Percentiles rank a stretch among this genome's conserved stretches.
Conservation (phyloP, 805 yeast species). For the Kluyveromyces lactis region DNA sequence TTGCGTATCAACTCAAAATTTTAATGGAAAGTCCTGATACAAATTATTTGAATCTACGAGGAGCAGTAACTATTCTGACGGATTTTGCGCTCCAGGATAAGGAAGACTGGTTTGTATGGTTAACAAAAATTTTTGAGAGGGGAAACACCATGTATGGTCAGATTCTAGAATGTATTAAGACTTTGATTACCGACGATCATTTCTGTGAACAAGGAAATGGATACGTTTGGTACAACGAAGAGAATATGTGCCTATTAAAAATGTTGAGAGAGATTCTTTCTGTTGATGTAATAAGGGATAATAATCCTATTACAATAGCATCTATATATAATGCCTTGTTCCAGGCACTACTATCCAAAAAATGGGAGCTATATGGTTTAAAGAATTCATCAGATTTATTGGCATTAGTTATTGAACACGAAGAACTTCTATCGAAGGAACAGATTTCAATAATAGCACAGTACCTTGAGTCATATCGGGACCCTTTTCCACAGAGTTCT, state of each 20-base stretch:
- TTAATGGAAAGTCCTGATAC: slow-evolving; percentile 4
- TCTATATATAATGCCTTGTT: neutral
- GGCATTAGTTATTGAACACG: neutral
- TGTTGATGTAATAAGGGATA: neutral
- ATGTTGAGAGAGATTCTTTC: neutral
- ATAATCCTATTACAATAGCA: slow-evolving; percentile 1
- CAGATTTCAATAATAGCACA: neutral
- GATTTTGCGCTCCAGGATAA: slow-evolving; percentile 3
- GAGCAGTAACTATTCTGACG: slow-evolving; percentile 2
- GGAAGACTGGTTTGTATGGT: slow-evolving; percentile 1
- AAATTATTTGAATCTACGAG: neutral
- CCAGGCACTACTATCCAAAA: neutral
- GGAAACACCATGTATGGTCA: slow-evolving; percentile 1
- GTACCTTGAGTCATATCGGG: neutral
- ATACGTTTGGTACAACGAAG: neutral
- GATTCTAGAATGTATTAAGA: slow-evolving; percentile 1
- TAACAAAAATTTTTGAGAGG: neutral
- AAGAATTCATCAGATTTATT: neutral
- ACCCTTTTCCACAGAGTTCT: neutral
- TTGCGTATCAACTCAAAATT: slow-evolving; percentile 31
- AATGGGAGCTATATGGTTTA: neutral
- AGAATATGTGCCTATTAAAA: neutral
- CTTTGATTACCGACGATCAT: neutral
- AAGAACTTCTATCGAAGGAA: neutral
- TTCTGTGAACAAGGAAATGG: neutral